phyloP scores from a whole-genome alignment of 495 filamentous ascomycete genomes.

The Evernia prunastri region DNA sequence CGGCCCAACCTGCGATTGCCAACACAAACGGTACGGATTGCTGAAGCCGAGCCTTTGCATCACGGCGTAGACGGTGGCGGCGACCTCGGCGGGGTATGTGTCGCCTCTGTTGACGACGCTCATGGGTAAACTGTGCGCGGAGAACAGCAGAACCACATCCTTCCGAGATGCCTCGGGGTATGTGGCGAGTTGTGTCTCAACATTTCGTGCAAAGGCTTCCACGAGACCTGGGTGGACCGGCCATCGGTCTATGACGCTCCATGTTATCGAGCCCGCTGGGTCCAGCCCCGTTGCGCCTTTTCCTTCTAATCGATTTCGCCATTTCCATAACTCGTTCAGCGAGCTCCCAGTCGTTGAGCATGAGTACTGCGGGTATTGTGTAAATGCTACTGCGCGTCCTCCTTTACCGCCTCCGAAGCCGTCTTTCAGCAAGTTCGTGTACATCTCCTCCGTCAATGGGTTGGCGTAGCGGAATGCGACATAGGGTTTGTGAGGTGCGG shows the following conservation, averaged over 20 bases:
- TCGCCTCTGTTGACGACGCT: constrained; percentile 92
- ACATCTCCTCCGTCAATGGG: constrained; percentile 91
- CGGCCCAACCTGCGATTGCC: constrained; percentile 98
- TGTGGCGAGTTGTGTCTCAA: constrained; percentile 71
- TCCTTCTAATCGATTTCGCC: constrained; percentile 81
- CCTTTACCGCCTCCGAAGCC: constrained; percentile 83
- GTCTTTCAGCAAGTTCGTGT: constrained; percentile 70
- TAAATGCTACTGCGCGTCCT: constrained; percentile 91
- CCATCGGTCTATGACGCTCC: constrained; percentile 99
- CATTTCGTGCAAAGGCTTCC: constrained; percentile 83
- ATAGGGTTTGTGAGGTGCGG: constrained; percentile 95
- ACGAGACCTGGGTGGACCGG: constrained; percentile 84
- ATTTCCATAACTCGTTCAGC: constrained; percentile 96
- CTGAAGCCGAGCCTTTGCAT: constrained; percentile 80
- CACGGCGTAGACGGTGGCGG: constrained; percentile 93
- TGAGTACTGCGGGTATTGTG: constrained; percentile 98
- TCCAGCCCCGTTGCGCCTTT: constrained; percentile 50
- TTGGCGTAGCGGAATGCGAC: constrained; percentile 97
- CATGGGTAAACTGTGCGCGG: constrained; percentile 95
- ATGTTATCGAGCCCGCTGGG: constrained; percentile 64
- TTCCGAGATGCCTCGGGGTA: constrained; percentile 75
- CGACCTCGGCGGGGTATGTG: constrained; percentile 94
- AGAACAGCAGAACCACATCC: constrained; percentile 82
- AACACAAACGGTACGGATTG: constrained; percentile 89
- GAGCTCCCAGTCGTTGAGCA: constrained; percentile 96